Base-by-base conservation (phyloP, 352 stramenopile species). In the Phytophthora agathidicida region DNA sequence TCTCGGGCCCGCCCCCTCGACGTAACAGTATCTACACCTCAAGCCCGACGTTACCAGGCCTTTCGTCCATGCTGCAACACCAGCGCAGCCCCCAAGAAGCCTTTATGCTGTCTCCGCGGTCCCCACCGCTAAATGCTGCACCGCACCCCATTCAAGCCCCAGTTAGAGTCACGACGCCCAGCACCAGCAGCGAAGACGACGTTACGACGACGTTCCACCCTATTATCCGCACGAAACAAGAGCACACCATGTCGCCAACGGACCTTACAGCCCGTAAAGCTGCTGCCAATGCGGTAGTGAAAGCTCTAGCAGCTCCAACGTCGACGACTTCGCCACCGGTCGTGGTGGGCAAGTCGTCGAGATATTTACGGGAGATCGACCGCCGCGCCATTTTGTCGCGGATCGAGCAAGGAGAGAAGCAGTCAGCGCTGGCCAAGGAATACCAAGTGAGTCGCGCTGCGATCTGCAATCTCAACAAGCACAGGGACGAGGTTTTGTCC, bases 391-490 rank as follows among this genome's bases (percentile, higher is more conserved):
- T 89, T 59, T 42, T 89, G 20, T 54, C 63, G 7, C 71, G 80
- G 0, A 81, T 88, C 16, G 55, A 72, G 9, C 71, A 70, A 5
- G 80, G 80, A 6, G 80, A 90, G 59, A 85, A 86, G 45, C 76
- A 88, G 23, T 73, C 80, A 0, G 70, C 68, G n/a, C 65, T 88
- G 2, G 76, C 80, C 10, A 87, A 86, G 57, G 80, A 89, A 49
- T 89, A 81, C 44, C 58, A 75, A n/a, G 77, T 89, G 27, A 87
- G 68, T 36, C 79, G 79, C 10, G 74, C 79, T 0, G 74, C 76
- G 13, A 89, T 89, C 28, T 86, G 76, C 51, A 89, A 89, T 48
- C 54, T 82, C 19, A 75, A 81, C 60, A 89, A 89, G 57, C 75
- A 89, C 38, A 56, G 79, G 5, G 66, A 80, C 17, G 57, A 65